Conservation (phyloP, 108 stramenopile genomes). For the Skeletonema menzelii region DNA sequence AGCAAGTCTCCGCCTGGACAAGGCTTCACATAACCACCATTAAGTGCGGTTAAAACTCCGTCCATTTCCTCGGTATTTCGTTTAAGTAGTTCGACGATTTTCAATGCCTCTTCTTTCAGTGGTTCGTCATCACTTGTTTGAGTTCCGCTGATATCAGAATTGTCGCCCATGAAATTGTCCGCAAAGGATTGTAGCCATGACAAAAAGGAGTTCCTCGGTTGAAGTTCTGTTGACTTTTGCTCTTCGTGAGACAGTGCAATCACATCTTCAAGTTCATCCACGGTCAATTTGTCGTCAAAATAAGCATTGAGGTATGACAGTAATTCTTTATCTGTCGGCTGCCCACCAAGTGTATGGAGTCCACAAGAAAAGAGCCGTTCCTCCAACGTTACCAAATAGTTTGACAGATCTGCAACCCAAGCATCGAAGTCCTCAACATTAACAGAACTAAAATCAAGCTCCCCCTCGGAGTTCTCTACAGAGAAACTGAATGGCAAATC, state of each 20-base stretch:
- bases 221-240: not conserved
- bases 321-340: slow-evolving; percentile 61
- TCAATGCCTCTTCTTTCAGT: slow-evolving; percentile 49
- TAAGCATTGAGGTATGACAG: slow-evolving; percentile 60
- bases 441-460: slow-evolving; percentile 22
- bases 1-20: slow-evolving; percentile 81
- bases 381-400: slow-evolving; percentile 61
- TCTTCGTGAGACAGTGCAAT: slow-evolving; percentile 9
- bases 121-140: slow-evolving; percentile 3
- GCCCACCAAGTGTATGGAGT: slow-evolving; percentile 56
- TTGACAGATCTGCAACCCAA: slow-evolving; percentile 55
- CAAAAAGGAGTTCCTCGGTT: slow-evolving; percentile 12
- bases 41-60: slow-evolving; percentile 57
- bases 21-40: slow-evolving; percentile 74
- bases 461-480: slow-evolving; percentile 9
- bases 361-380: slow-evolving; percentile 78
- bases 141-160: not conserved
- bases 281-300: slow-evolving; percentile 53
- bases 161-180: slow-evolving; percentile 18
- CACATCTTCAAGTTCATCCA: slow-evolving; percentile 40
- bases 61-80: slow-evolving; percentile 75
- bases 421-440: slow-evolving; percentile 32
- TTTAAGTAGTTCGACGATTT: slow-evolving; percentile 57
- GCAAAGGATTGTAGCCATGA: slow-evolving; percentile 29
- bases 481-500: slow-evolving; percentile 43